These are phyloP conservation scores for Chalciporus sphaerocephalus DNA, from an alignment of 768 basidiomycete genomes.

Conservation along the genomic window DNA sequence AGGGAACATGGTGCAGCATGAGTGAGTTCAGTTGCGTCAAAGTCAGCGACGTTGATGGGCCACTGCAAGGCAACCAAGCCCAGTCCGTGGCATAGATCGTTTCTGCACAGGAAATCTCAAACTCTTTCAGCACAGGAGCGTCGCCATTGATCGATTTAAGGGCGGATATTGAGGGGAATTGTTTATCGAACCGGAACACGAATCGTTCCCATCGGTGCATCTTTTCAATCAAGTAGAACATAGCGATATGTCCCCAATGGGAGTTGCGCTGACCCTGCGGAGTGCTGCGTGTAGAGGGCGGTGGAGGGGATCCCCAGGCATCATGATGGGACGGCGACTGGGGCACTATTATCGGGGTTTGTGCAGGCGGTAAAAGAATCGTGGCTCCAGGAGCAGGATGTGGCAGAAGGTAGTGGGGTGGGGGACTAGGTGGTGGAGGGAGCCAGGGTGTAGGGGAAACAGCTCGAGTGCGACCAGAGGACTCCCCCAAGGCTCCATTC, in stretches of 20 bases:
- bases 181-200: constrained; percentile 74
- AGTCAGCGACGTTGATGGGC: constrained; percentile 28
- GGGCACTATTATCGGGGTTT: constrained; percentile 44
- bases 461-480: constrained; percentile 21
- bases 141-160: constrained; percentile 69
- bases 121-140: constrained; percentile 69
- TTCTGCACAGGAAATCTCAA: constrained; percentile 72
- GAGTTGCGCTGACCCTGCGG: constrained; percentile 44
- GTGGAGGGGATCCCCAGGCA: constrained; percentile 35
- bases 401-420: constrained; percentile 38
- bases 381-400: constrained; percentile 25
- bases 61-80: constrained; percentile 66
- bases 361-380: constrained; percentile 35
- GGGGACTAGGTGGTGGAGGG: constrained; percentile 28
- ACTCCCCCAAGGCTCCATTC: constrained; percentile 26
- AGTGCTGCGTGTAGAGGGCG: constrained; percentile 23
- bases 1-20: constrained; percentile 67
- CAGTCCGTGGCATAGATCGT: constrained; percentile 58
- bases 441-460: constrained; percentile 32
- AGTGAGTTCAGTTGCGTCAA: constrained; percentile 52
- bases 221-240: constrained; percentile 74
- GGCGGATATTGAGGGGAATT: constrained; percentile 68
- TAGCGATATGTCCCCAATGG: constrained; percentile 78
- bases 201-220: constrained; percentile 83
- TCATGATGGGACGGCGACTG: constrained; percentile 41